Percentiles rank a stretch among this genome's conserved stretches.
Evolutionary conservation across 2,329 filamentous ascomycete genomes (phyloP).

Genomic region (Capronia epimyces): DNA sequence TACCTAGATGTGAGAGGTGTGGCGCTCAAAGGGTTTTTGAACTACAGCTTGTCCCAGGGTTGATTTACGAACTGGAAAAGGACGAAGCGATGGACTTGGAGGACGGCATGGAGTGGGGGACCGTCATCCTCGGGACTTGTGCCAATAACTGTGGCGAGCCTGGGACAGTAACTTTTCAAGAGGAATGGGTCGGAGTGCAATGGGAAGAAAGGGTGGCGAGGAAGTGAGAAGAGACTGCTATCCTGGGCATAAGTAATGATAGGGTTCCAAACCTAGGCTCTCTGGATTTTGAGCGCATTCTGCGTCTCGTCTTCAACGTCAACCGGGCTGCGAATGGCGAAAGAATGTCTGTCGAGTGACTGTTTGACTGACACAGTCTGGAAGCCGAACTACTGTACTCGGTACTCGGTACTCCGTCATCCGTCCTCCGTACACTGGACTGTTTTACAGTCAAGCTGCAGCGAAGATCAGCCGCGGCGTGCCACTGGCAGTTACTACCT

Average conservation of each 20-base stretch:
- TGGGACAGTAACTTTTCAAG: slow-evolving; percentile 69
- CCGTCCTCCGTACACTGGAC: too few relatives aligned
- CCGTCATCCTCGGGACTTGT: slow-evolving; percentile 81
- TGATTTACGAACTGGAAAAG: slow-evolving; percentile 80
- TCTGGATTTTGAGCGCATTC: too few relatives aligned
- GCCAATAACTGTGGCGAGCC: slow-evolving; percentile 66
- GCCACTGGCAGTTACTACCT: too few relatives aligned
- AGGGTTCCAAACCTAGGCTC: too few relatives aligned
- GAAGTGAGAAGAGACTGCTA: slow-evolving; percentile 14
- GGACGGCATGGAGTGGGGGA: slow-evolving; percentile 95
- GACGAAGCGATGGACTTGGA: slow-evolving; percentile 58
- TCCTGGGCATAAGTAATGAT: not conserved
- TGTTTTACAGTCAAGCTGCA: too few relatives aligned
- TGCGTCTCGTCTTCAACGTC: too few relatives aligned
- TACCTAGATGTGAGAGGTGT: slow-evolving; percentile 74
- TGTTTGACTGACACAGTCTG: too few relatives aligned
- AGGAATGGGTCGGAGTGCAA: slow-evolving; percentile 97
- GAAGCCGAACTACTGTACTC: too few relatives aligned
- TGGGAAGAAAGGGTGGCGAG: slow-evolving; percentile 67
- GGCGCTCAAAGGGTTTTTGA: slow-evolving; percentile 75
- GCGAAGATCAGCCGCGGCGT: too few relatives aligned
- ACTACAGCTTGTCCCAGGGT: slow-evolving; percentile 83
- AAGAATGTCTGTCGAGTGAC: too few relatives aligned
- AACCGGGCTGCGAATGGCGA: too few relatives aligned
- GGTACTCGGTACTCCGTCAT: too few relatives aligned